These are phyloP conservation scores for Verbascum thapsus DNA, from an alignment of 257 asterid species.

Conservation along the genomic window DNA sequence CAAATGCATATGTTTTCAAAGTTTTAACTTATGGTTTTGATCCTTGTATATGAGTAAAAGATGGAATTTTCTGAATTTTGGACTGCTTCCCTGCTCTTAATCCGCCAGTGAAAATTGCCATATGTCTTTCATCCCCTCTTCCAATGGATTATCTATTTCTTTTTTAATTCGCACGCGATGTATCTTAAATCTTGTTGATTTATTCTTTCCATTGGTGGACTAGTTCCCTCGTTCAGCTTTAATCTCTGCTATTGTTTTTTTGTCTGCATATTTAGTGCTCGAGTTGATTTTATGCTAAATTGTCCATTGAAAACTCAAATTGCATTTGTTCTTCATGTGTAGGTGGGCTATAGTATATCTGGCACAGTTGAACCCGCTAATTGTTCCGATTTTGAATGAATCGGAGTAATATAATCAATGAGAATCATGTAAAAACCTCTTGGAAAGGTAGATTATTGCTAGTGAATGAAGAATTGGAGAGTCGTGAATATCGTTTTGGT, in stretches of 20 bases:
- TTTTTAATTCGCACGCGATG: conserved; percentile 2
- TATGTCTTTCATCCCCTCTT: not conserved
- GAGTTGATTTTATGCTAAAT: not conserved
- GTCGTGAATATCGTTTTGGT: conserved; percentile 35
- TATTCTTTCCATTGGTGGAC: conserved; percentile 6
- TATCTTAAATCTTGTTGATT: conserved; percentile 6
- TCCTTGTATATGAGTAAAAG: not conserved
- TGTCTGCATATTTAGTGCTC: conserved; percentile 13
- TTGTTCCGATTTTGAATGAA: conserved; percentile 79
- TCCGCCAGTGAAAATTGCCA: not conserved
- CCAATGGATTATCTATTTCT: not conserved
- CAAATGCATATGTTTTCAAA: not conserved
- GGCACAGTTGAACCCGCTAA: conserved; percentile 88
- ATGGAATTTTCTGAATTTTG: not conserved
- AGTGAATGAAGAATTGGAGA: conserved; percentile 32
- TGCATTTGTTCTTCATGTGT: conserved; percentile 21
- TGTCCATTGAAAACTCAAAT: conserved; percentile 22
- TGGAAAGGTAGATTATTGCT: conserved; percentile 23
- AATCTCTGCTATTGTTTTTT: conserved; percentile 1
- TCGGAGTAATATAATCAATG: conserved; percentile 44
- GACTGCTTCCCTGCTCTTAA: conserved; percentile 3
- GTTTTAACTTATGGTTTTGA: not conserved
- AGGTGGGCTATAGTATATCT: conserved; percentile 97
- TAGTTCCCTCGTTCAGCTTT: conserved; percentile 11
- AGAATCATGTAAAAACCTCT: conserved; percentile 27